Percentiles rank a stretch among this genome's conserved stretches.
Evolutionary conservation across 352 stramenopile species (phyloP).

Genomic region (Phytophthora ohioensis): DNA sequence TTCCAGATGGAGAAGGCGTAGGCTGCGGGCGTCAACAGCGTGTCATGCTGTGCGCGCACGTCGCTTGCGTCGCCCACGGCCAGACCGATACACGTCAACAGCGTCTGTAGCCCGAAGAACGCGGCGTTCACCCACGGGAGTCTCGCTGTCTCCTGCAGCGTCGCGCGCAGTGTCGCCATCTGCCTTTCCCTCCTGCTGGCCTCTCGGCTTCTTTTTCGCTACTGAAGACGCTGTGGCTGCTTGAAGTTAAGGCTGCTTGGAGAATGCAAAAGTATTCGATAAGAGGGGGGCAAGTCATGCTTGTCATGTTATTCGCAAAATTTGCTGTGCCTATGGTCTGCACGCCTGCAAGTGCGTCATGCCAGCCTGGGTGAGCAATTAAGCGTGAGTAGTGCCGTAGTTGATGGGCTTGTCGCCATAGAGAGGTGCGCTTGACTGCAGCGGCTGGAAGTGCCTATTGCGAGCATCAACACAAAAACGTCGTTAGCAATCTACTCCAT

Average conservation of each 20-base stretch:
- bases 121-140: conserved; percentile 63
- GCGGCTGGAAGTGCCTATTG: conserved; percentile 26
- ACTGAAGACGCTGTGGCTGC: conserved; percentile 21
- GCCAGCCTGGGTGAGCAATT: conserved; percentile 8
- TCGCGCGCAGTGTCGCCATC: conserved; percentile 20
- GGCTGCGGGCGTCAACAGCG: conserved; percentile 59
- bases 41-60: conserved; percentile 47
- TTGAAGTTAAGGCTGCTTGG: conserved; percentile 27
- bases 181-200: not conserved
- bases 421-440: conserved; percentile 47
- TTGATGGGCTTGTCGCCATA: conserved; percentile 53
- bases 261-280: conserved; percentile 4
- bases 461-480: not conserved
- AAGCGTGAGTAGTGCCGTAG: conserved; percentile 52
- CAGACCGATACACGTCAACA: conserved; percentile 55
- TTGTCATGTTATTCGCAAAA: conserved; percentile 17
- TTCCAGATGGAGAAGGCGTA: conserved; percentile 77
- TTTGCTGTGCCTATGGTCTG: not conserved
- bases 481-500: conserved; percentile 7
- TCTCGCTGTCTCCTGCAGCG: conserved; percentile 20
- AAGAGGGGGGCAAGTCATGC: conserved; percentile 10
- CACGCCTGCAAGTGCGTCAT: conserved; percentile 3
- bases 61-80: conserved; percentile 30
- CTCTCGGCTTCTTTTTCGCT: conserved; percentile 27
- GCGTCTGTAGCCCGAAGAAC: conserved; percentile 62